Evolutionary conservation across 148 eudicot genomes (phyloP).

Genomic region (Arbutus unedo): DNA sequence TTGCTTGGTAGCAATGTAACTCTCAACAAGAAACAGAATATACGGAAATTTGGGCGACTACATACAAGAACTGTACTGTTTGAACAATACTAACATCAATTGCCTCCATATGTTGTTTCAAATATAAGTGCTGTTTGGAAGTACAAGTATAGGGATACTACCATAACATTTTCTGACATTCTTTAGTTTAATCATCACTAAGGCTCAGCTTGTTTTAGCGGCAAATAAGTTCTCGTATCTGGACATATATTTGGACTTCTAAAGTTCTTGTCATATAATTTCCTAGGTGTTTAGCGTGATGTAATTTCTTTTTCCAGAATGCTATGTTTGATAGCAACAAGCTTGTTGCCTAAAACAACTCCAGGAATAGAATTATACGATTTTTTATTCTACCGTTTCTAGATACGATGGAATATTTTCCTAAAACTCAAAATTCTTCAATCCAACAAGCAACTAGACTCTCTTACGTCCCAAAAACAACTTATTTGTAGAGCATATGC

Average conservation of each 20-base stretch:
- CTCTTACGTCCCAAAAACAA: background rate
- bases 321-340: background rate
- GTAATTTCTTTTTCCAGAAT: background rate
- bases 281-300: background rate
- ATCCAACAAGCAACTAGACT: background rate
- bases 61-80: background rate
- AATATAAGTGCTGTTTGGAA: background rate
- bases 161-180: background rate
- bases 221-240: background rate
- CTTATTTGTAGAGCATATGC: background rate
- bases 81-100: background rate
- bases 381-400: background rate
- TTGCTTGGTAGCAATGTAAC: background rate
- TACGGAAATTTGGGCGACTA: background rate
- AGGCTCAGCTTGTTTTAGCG: background rate
- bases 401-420: background rate
- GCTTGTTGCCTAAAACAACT: background rate
- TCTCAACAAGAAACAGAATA: background rate
- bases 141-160: background rate
- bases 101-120: background rate
- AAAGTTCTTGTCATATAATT: background rate
- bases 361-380: background rate
- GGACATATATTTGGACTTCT: background rate
- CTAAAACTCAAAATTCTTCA: background rate
- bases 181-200: background rate